Conservation (phyloP, 495 filamentous ascomycete genomes). For the Penicillium alfredii region DNA sequence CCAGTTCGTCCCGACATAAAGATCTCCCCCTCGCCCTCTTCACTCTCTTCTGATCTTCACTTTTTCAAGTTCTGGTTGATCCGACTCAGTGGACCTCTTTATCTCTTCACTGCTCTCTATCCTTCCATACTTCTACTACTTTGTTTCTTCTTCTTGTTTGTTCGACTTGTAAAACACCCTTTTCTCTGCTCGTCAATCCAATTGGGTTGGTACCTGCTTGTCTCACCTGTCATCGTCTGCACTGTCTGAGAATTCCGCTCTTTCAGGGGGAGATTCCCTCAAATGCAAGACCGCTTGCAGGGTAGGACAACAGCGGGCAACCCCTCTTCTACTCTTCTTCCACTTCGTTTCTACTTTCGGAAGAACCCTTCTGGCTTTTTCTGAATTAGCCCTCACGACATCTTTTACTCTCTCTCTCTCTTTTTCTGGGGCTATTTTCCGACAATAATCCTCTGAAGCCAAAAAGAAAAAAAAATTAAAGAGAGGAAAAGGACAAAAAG, state of each 20-base stretch:
- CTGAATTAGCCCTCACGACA: constrained; percentile 3
- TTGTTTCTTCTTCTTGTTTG: constrained; percentile 5
- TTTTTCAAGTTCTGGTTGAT: too few relatives aligned
- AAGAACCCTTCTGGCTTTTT: neutral
- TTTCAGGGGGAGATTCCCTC: constrained; percentile 10
- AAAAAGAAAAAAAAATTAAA: too few relatives aligned
- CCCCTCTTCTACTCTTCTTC: constrained; percentile 15
- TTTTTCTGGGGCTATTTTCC: neutral
- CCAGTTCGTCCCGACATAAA: too few relatives aligned
- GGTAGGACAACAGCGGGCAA: constrained; percentile 12
- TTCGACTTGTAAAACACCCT: neutral
- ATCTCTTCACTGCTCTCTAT: too few relatives aligned
- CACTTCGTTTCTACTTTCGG: constrained; percentile 14
- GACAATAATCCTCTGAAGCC: neutral
- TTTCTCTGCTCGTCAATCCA: neutral
- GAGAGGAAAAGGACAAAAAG: too few relatives aligned
- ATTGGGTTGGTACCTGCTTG: constrained; percentile 11
- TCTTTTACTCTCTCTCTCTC: constrained; percentile 7
- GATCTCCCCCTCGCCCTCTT: too few relatives aligned
- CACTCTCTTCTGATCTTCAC: constrained; percentile 1
- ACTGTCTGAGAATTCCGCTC: constrained; percentile 12
- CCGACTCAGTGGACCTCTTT: too few relatives aligned
- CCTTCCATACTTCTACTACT: too few relatives aligned
- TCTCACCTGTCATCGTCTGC: constrained; percentile 8
- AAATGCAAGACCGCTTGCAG: constrained; percentile 8